phyloP scores from a whole-genome alignment of 2,329 filamentous ascomycete genomes.

The Parasarocladium wereldwijsianum region DNA sequence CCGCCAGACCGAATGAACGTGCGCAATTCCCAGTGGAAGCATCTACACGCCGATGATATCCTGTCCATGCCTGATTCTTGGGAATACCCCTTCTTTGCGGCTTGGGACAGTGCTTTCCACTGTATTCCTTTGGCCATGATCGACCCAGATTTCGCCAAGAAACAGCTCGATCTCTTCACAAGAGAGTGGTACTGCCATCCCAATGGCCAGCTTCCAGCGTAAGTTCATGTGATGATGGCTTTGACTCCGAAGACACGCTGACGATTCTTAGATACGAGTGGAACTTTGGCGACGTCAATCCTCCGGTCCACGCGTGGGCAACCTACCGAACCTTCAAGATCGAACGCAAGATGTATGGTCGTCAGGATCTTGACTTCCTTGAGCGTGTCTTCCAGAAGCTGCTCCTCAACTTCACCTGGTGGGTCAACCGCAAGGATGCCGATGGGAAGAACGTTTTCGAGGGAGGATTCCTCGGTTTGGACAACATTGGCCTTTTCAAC shows the following conservation, averaged over 20 bases:
- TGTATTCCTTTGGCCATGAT: constrained; percentile 95
- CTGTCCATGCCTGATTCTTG: constrained; percentile 96
- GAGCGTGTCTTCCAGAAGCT: constrained; percentile 95
- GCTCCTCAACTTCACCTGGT: constrained; percentile 95
- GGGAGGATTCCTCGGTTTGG: constrained; percentile 84
- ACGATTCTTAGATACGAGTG: constrained; percentile 59
- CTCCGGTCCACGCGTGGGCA: constrained; percentile 91
- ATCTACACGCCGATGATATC: constrained; percentile 89
- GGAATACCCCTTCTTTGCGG: constrained; percentile 97
- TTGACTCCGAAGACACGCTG: too few relatives aligned
- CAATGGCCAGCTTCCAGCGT: constrained; percentile 86
- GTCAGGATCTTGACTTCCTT: constrained; percentile 87
- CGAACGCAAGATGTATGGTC: constrained; percentile 90
- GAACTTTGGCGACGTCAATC: constrained; percentile 97
- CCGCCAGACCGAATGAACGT: constrained; percentile 66
- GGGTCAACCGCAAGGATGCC: constrained; percentile 91
- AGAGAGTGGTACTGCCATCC: constrained; percentile 98
- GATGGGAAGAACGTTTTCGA: constrained; percentile 97
- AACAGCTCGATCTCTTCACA: constrained; percentile 90
- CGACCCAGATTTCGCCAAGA: constrained; percentile 94
- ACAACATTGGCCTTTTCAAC: constrained; percentile 97
- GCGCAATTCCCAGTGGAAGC: constrained; percentile 82
- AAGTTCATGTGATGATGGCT: constrained; percentile 26
- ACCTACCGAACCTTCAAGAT: constrained; percentile 97
- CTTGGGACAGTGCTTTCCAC: constrained; percentile 95